Base-by-base conservation (phyloP, 164 flowering plant species). In the Kalanchoe fedtschenkoi region DNA sequence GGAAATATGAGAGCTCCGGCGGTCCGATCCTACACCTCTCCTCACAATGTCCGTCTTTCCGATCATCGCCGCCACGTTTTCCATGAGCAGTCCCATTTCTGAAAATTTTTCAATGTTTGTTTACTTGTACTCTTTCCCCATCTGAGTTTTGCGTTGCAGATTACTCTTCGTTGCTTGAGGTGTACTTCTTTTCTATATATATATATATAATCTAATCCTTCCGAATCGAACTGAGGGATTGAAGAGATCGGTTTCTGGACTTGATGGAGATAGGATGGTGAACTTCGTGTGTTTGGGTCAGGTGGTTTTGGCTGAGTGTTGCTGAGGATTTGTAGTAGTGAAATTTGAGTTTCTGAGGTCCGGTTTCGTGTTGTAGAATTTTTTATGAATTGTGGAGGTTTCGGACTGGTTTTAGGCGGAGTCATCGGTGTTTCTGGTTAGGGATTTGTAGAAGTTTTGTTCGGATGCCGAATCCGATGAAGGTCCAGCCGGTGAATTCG, bases 401-500 rank as follows among this genome's bases (percentile, higher is more conserved):
- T 41, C 43, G 35, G 41, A 10, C 6, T 1, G 46, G n/a, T 42
- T n/a, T n/a, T n/a, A n/a, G n/a, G n/a, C n/a, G n/a, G 14, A 42
- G n/a, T 42, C 46, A 13, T 39, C 44, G 19, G 62, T 32, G 10
- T 16, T 60, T 60, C 16, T 59, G 26, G 1, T 15, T 34, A n/a
- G 17, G 34, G 38, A 64, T 54, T 39, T 34, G 46, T 28, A 64
- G 24, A 35, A 28, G 15, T 32, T 35, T 21, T 37, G n/a, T 56
- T 24, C 1, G 34, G 19, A 76, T 77, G 83, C 83, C 83, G 13
- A 77, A 78, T 66, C 84, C 87, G 62, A 82, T 82, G 96, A 91
- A 85, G 83, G 78, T 91, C 70, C 97, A 88, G 63, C 97, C 97
- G 16, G 67, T 91, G 13, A 74, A 74, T 54, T 29, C 35, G 24